Evolutionary conservation across 2,329 filamentous ascomycete genomes (phyloP).

Genomic region (Ophiostoma fasciatum): DNA sequence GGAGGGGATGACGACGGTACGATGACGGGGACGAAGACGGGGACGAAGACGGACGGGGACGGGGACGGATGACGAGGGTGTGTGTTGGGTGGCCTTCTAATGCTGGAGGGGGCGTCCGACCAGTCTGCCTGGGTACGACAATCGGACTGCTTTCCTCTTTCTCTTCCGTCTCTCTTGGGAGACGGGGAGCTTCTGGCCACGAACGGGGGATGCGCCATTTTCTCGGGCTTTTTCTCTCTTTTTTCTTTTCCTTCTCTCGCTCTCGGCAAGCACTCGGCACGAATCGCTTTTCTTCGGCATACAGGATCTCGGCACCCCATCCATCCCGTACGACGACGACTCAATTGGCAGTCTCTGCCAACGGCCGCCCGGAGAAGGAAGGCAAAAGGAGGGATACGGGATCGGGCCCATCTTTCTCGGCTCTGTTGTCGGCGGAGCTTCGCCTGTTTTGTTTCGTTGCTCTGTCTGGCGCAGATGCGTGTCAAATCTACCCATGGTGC

Average conservation of each 20-base stretch:
- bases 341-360: no score
- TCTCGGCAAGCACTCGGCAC: no score
- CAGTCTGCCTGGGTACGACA: neutral
- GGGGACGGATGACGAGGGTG: no score
- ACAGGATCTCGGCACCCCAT: no score
- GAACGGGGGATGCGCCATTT: constrained; percentile 3
- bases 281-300: no score
- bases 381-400: neutral
- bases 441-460: no score
- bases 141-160: neutral
- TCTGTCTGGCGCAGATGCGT: no score
- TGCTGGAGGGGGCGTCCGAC: constrained; percentile 4
- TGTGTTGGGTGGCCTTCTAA: constrained; percentile 8
- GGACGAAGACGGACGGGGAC: constrained; percentile 4
- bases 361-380: no score
- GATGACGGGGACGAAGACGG: neutral
- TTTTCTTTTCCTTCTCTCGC: neutral
- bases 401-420: no score
- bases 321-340: neutral
- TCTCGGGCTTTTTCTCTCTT: no score
- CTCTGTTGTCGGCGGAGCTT: neutral
- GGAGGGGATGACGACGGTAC: neutral
- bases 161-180: constrained; percentile 2
- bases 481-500: no score
- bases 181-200: constrained; percentile 3